These are phyloP conservation scores for Fusarium transvaalense DNA, from an alignment of 2,329 filamentous ascomycete genomes.

Conservation along the genomic window DNA sequence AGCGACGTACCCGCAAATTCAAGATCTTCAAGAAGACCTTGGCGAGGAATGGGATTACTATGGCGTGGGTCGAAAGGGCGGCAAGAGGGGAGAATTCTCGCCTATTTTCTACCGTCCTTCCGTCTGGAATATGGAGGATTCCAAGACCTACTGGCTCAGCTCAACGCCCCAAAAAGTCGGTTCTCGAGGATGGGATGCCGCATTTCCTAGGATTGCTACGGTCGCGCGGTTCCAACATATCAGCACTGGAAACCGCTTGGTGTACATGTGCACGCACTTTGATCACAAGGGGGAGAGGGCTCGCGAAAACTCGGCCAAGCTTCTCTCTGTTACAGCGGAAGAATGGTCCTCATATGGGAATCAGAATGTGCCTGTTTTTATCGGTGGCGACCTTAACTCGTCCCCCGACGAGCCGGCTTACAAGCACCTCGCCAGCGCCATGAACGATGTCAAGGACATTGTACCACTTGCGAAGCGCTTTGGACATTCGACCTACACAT, in stretches of 20 bases:
- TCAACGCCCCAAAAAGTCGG: slow-evolving; percentile 67
- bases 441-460: slow-evolving; percentile 46
- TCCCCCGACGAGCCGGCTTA: slow-evolving; percentile 48
- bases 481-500: slow-evolving; percentile 48
- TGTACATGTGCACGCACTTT: slow-evolving; percentile 66
- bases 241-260: slow-evolving; percentile 54
- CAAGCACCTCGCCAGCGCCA: slow-evolving; percentile 40
- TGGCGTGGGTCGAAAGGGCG: slow-evolving; percentile 71
- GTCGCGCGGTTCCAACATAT: slow-evolving; percentile 60
- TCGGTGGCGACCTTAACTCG: slow-evolving; percentile 53
- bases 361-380: slow-evolving; percentile 47
- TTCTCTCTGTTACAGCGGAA: slow-evolving; percentile 51
- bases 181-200: slow-evolving; percentile 69
- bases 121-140: slow-evolving; percentile 64
- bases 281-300: slow-evolving; percentile 61
- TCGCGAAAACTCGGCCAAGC: slow-evolving; percentile 57
- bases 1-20: slow-evolving; percentile 70
- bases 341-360: slow-evolving; percentile 43
- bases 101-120: slow-evolving; percentile 73
- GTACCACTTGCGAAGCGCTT: slow-evolving; percentile 42
- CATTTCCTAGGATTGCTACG: slow-evolving; percentile 60
- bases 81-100: slow-evolving; percentile 73
- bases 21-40: slow-evolving; percentile 62
- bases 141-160: slow-evolving; percentile 72
- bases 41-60: slow-evolving; percentile 64